These are phyloP conservation scores for Podaxis carcinomalis DNA, from an alignment of 768 basidiomycete genomes.

Conservation along the genomic window DNA sequence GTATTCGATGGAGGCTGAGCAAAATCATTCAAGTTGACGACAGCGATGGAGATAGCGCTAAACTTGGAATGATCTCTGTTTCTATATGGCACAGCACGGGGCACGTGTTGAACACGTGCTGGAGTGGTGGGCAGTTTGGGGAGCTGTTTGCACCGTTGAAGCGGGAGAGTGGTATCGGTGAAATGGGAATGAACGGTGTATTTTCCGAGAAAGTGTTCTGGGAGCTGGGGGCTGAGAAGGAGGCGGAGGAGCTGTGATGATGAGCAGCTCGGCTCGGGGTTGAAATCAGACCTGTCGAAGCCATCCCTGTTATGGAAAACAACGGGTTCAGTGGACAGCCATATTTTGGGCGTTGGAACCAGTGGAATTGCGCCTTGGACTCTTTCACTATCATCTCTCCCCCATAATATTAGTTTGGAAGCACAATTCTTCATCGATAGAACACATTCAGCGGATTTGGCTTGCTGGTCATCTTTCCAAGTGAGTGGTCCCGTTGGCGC, in stretches of 20 bases:
- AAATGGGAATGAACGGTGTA: neutral
- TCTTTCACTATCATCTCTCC: neutral
- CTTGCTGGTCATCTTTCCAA: neutral
- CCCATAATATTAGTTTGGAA: neutral
- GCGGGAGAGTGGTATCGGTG: neutral
- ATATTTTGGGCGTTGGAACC: neutral
- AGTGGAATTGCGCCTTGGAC: neutral
- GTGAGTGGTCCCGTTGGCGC: slow-evolving; percentile 2
- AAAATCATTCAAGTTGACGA: slow-evolving; percentile 14
- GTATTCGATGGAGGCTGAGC: slow-evolving; percentile 10
- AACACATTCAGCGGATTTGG: slow-evolving; percentile 2
- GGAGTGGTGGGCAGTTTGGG: neutral
- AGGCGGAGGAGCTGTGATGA: neutral
- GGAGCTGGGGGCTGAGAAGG: neutral
- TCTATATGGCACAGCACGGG: slow-evolving; percentile 7
- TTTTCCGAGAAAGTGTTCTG: neutral
- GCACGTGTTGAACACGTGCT: slow-evolving; percentile 20
- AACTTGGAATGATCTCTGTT: slow-evolving; percentile 13
- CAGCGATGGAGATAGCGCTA: slow-evolving; percentile 13
- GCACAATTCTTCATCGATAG: slow-evolving; percentile 8
- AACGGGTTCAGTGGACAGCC: slow-evolving; percentile 4
- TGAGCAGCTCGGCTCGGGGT: slow-evolving; percentile 23
- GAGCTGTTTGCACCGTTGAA: neutral
- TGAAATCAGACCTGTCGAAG: slow-evolving; percentile 18
- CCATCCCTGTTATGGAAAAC: slow-evolving; percentile 4